Conservation (phyloP, 257 asterid species). For the Solanum bulbocastanum region DNA sequence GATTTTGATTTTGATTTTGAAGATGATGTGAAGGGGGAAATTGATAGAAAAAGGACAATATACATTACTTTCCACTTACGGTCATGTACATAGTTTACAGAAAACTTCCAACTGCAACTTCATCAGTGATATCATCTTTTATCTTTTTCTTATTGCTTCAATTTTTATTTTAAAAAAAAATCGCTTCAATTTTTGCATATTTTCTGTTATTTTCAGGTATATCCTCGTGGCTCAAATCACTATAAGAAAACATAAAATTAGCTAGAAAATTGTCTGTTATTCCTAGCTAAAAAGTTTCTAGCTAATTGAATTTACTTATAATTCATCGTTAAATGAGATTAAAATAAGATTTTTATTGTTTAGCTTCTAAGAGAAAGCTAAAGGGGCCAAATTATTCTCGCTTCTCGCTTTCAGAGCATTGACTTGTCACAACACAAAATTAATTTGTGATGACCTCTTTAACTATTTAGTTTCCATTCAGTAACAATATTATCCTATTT, state of each 20-base stretch:
- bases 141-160: not conserved
- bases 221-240: not conserved
- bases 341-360: too few species aligned
- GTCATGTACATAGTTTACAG: not conserved
- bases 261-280: not conserved
- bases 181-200: not conserved
- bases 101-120: not conserved
- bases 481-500: not conserved
- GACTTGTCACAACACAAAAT: not conserved
- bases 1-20: not conserved
- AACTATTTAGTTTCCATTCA: not conserved
- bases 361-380: too few species aligned
- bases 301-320: too few species aligned
- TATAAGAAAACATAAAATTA: too few species aligned
- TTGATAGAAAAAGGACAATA: not conserved
- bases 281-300: not conserved
- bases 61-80: not conserved
- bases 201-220: not conserved
- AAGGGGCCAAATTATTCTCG: too few species aligned
- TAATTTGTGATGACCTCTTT: not conserved
- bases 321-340: not conserved
- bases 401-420: not conserved
- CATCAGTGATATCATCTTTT: not conserved
- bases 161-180: too few species aligned
- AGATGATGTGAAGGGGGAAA: not conserved